A percentile compares a stretch with the other conserved stretches of the same genome.
Conservation (phyloP, 2,329 filamentous ascomycete species). For the Colletotrichum kahawae region DNA sequence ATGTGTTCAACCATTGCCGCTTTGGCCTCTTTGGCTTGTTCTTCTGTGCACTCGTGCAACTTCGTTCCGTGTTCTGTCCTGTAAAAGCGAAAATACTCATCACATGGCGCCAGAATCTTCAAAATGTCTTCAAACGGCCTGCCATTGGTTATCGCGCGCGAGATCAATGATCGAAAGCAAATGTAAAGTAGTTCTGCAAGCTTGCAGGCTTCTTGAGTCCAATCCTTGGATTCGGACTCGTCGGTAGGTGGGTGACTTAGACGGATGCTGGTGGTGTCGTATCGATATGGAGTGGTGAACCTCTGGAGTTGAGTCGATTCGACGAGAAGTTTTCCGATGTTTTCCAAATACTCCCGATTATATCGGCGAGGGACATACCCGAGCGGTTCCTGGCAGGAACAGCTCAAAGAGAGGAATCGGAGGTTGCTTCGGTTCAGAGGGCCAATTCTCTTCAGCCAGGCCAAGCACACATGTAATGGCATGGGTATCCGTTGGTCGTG, state of each 20-base stretch:
- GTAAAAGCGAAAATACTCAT: not conserved
- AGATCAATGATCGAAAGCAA: not conserved
- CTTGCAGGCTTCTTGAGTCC: not conserved
- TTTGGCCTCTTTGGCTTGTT: not conserved
- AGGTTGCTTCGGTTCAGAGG: not conserved
- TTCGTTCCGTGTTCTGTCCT: fast-evolving
- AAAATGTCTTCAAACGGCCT: not conserved
- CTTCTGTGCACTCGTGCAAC: not conserved
- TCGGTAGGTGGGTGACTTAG: not conserved
- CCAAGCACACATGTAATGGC: not conserved
- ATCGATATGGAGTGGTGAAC: fast-evolving
- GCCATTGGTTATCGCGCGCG: not conserved
- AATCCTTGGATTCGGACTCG: not conserved
- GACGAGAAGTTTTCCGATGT: not conserved
- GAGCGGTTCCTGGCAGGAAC: fast-evolving
- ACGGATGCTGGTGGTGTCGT: not conserved
- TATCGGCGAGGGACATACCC: fast-evolving
- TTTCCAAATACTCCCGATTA: fast-evolving
- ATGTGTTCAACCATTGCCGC: not conserved
- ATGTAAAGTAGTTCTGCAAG: not conserved
- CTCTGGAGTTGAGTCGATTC: not conserved
- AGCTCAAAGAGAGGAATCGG: not conserved
- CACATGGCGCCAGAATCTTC: not conserved
- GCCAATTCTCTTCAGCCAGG: not conserved
- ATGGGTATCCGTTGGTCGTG: fast-evolving